Base-by-base conservation (phyloP, 176 grass and related monocot species). In the Triticum dicoccoides region DNA sequence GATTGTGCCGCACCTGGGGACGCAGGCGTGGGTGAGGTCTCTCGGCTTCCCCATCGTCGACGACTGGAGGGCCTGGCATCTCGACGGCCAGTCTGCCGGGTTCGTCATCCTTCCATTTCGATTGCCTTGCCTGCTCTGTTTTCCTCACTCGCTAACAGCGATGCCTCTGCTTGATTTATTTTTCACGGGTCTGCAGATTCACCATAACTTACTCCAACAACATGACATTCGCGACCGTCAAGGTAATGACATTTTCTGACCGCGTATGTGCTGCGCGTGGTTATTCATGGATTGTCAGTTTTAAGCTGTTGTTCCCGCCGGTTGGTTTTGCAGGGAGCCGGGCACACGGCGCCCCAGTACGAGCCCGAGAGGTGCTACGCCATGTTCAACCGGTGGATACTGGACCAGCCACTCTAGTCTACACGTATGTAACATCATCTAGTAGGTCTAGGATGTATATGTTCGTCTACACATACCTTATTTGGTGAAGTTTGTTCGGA, bases 31-130 rank as follows among this genome's bases (percentile, higher is more conserved):
- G 90, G 63, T 92, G 21, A 83, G 85, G 45, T 92, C 90, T 0
- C 86, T 95, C 18, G 86, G 88, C 45, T 91, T 84, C 80, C 15
- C 90, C 23, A 2, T 90, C 1, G 64, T 82, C 8, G 80, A 89
- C 21, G 78, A 85, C 0, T 91, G 90, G 88, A 90, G 90, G 79
- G 90, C 90, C 0, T 95, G 93, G 93, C 83, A 92, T 39, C 78
- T 91, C 0, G 44, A 6, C 13, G 93, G 88, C 1, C 93, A 92
- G 69, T 74, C 79, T n/a, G 93, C 83, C 0, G 83, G 90, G 93
- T 90, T 23, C 20, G 47, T 58, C 54, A 3, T 4, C 8, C 1
- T 35, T 34, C 0, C 5, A 0, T 20, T 3, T 34, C 42, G 18
- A 6, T 29, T 20, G 3, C 5, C 24, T 18, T 18, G 11, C 37